Evolutionary conservation across 2,329 filamentous ascomycete species (phyloP).

Genomic region (Sporothrix phasma): DNA sequence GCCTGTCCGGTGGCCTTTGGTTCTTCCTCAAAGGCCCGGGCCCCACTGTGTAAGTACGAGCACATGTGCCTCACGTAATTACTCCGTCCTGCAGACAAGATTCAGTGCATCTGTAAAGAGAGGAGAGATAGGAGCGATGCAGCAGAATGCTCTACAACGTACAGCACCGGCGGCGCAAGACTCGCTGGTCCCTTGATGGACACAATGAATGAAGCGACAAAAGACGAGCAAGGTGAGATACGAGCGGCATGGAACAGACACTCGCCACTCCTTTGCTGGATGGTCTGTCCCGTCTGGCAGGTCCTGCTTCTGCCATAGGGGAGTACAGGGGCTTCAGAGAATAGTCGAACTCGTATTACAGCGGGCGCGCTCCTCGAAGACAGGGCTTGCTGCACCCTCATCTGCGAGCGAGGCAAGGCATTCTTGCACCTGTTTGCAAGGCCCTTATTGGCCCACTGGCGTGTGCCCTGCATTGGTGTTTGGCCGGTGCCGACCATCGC

Average conservation of each 20-base stretch:
- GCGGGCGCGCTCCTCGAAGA: background rate
- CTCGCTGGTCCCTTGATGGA: background rate
- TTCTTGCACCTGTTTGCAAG: too few species aligned
- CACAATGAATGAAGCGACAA: background rate
- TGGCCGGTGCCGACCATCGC: background rate
- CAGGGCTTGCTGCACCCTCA: too few species aligned
- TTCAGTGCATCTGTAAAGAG: background rate
- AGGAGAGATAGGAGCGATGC: background rate
- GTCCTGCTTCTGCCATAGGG: background rate
- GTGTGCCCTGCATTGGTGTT: background rate
- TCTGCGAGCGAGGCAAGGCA: too few species aligned
- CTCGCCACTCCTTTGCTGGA: background rate
- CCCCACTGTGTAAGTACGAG: too few species aligned
- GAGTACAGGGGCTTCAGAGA: too few species aligned
- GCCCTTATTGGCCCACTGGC: too few species aligned
- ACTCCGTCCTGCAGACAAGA: background rate
- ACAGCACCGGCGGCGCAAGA: background rate
- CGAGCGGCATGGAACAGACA: background rate
- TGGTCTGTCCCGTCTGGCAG: background rate
- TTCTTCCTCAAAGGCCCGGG: background rate
- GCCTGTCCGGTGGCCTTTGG: background rate
- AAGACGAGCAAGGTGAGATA: background rate
- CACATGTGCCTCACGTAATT: too few species aligned
- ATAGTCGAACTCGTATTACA: background rate
- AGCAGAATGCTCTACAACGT: background rate